Base-by-base conservation (phyloP, 371 early-diverging fungal species). In the Mortierella sp. region DNA sequence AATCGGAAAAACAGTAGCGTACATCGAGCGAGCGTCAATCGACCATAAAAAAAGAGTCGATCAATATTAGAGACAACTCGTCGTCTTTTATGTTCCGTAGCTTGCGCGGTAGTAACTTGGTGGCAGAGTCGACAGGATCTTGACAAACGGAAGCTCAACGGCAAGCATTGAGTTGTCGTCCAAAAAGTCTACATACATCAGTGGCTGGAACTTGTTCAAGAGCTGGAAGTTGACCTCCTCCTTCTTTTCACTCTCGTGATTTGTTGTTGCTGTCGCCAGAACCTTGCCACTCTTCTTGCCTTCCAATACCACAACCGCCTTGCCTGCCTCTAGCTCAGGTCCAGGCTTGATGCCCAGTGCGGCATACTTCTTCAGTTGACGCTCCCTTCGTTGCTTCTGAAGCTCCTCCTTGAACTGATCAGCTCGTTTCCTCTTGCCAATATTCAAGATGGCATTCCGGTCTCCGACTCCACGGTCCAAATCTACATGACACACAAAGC, bases 81-180 rank as follows among this genome's bases (percentile, higher is more conserved):
- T 16, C 16, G n/a, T 50, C 21, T 61, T 52, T 83, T 84, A 90
- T 60, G 88, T 85, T 62, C 92, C 94, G 81, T 91, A 97, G 81
- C 90, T 90, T 81, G 94, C 89, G 73, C 91, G 90, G 84, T 92
- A 93, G 84, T 89, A 96, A 16, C 92, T 93, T 48, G 91, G 89
- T 48, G 95, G 96, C 69, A 97, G 70, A 50, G 86, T 88, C 65
- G 91, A 90, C 64, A 95, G 80, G 45, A 96, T 92, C 62, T 89
- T 89, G 74, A 91, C 84, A 75, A 91, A 88, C 16, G 96, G 95
- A 73, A 96, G 84, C 82, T 97, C 97, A 21, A 96, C 89, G 51
- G 93, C 91, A 0, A 94, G 90, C 85, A 96, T 84, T 65, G 93
- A 91, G 77, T 91, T 84, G 29, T 81, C 82, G 46, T 83, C 91